Evolutionary conservation across 2,329 filamentous ascomycete species (phyloP).

Genomic region (Rhynchosporium graminicola): DNA sequence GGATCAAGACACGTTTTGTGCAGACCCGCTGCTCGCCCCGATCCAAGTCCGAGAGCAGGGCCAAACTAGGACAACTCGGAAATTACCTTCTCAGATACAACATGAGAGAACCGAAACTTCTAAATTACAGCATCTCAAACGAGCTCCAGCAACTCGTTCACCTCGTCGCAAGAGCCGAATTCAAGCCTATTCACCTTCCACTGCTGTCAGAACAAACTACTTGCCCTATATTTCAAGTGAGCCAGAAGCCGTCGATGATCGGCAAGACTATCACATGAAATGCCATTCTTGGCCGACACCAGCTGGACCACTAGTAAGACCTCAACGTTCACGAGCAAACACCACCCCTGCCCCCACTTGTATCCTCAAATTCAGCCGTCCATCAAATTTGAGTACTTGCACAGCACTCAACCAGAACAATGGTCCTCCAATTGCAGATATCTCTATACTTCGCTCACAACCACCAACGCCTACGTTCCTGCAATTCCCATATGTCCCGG

Average conservation of each 20-base stretch:
- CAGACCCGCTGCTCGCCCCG: neutral
- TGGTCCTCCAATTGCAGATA: too few relatives aligned
- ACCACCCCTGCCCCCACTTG: conserved; percentile 9
- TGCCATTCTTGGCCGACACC: conserved; percentile 9
- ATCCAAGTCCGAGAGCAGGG: conserved; percentile 2
- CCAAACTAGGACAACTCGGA: neutral
- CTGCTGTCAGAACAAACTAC: neutral
- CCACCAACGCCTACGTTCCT: neutral
- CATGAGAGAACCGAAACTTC: neutral
- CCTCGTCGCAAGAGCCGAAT: neutral
- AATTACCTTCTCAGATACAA: neutral
- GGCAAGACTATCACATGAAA: neutral
- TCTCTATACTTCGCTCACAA: neutral
- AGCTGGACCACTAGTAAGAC: neutral
- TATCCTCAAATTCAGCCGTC: neutral
- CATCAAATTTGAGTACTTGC: conserved; percentile 15
- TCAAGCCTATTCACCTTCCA: neutral
- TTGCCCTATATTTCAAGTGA: neutral
- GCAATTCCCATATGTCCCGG: neutral
- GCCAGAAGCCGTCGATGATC: neutral
- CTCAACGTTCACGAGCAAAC: conserved; percentile 7
- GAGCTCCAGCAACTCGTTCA: conserved; percentile 1
- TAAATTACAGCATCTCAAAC: neutral
- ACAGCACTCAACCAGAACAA: neutral
- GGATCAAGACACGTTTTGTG: neutral